Base-by-base conservation (phyloP, 495 filamentous ascomycete genomes). In the Aspergillus steynii region DNA sequence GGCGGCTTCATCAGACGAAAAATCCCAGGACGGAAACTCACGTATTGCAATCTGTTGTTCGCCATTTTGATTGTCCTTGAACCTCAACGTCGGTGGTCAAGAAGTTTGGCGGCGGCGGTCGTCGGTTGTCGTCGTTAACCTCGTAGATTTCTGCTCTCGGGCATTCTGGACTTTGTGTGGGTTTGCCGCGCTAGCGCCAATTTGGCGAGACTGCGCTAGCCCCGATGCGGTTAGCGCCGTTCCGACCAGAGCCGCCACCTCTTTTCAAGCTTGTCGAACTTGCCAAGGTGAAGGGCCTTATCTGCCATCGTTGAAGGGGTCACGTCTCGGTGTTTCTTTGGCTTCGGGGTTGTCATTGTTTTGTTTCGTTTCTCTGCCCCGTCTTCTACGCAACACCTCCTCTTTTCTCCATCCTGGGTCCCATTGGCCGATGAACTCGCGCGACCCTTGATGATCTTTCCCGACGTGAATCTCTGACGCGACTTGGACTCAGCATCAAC, bases 21-120 rank as follows among this genome's bases (percentile, higher is more conserved):
- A 37, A 55, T 59, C 15, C 37, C 20, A 12, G 37, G 27, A 31
- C 20, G 51, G 28, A 50, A 59, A 82, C 87, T 83, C 77, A 90
- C 88, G 80, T 88, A 91, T 77, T 86, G 86, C 71, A 91, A 77
- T 85, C 88, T 87, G 70, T 83, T 85, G 74, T 85, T 86, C 72
- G 81, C 70, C 86, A 89, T 90, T 76, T 76, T 85, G 81, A 76
- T 76, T 75, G 77, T 80, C 68, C 37, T 77, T 78, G 75, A 74
- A 73, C 71, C 73, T 79, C 65, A 69, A 67, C 61, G 66, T 61
- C 64, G 69, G 65, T 77, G 71, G 71, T 78, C 75, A 78, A 74
- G 73, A 71, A 71, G 64, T 71, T 64, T 27, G 69, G 61, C 69
- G 78, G 77, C 83, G 85, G 62, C 53, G 31, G 64, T 84, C 82